Percentiles rank a stretch among this genome's conserved stretches.
phyloP scores from a whole-genome alignment of 108 stramenopile genomes.

The Fistulifera solaris region DNA sequence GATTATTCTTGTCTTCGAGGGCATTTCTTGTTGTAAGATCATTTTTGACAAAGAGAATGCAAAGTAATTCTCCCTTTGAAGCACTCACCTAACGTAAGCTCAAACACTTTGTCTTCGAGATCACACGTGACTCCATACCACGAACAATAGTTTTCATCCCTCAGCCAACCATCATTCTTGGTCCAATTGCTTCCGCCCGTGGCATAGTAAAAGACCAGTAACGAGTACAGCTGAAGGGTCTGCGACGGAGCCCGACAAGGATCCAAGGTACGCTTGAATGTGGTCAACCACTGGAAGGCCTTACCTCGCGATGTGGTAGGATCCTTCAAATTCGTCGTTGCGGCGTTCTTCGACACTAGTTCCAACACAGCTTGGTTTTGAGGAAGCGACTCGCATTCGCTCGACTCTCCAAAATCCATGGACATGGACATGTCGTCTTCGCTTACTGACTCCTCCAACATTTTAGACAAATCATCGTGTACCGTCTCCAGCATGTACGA shows the following conservation, averaged over 20 bases:
- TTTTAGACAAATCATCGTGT: too few species aligned
- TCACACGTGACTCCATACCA: conserved; percentile 15
- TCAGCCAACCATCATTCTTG: conserved; percentile 10
- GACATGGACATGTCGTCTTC: too few species aligned
- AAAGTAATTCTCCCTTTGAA: not conserved
- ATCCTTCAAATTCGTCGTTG: not conserved
- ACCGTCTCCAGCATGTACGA: too few species aligned
- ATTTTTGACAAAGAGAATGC: not conserved
- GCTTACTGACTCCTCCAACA: too few species aligned
- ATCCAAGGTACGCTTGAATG: not conserved
- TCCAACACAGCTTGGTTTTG: too few species aligned
- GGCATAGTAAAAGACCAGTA: conserved; percentile 5
- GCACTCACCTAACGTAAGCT: not conserved
- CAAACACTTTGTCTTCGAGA: conserved; percentile 1
- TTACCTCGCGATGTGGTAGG: not conserved
- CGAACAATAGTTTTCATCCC: conserved; percentile 2
- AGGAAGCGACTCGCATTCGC: too few species aligned
- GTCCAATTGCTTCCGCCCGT: conserved; percentile 9
- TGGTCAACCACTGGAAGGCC: not conserved
- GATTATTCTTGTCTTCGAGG: conserved; percentile 6
- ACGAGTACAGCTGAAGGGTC: not conserved
- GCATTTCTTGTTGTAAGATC: not conserved
- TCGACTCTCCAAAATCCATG: too few species aligned
- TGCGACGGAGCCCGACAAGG: not conserved
- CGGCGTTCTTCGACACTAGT: too few species aligned